Conservation (phyloP, 345 rosid species). For the Eucalyptus marginata region DNA sequence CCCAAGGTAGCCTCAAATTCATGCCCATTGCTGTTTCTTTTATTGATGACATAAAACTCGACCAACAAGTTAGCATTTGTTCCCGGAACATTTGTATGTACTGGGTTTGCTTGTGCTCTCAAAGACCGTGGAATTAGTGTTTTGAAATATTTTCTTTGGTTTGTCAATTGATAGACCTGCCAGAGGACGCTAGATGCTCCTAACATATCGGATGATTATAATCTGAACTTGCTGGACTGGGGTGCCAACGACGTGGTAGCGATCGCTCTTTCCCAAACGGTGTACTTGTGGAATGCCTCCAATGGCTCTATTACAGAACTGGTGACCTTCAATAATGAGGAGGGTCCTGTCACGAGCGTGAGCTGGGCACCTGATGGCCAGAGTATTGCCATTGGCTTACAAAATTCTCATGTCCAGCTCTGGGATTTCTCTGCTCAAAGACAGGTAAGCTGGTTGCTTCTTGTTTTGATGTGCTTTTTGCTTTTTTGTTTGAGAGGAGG, state of each 20-base stretch:
- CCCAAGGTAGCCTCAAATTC: slow-evolving; percentile 17
- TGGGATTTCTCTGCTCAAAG: slow-evolving; percentile 24
- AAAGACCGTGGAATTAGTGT: not conserved
- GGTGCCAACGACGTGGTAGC: slow-evolving; percentile 32
- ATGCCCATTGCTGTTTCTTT: not conserved
- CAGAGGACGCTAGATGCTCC: slow-evolving; percentile 48
- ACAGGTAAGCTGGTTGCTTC: not conserved
- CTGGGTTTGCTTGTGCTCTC: not conserved
- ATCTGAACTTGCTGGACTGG: slow-evolving; percentile 40
- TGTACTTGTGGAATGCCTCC: slow-evolving; percentile 43
- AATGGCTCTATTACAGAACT: slow-evolving; percentile 34
- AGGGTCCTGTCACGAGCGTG: slow-evolving; percentile 42
- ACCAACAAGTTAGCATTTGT: not conserved
- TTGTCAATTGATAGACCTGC: slow-evolving; percentile 12
- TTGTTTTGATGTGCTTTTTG: not conserved
- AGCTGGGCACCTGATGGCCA: slow-evolving; percentile 48
- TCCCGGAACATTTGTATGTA: not conserved
- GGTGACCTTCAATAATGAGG: slow-evolving; percentile 27
- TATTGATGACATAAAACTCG: not conserved
- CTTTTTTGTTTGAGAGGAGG: not conserved
- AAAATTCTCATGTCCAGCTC: slow-evolving; percentile 39
- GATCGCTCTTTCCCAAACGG: slow-evolving; percentile 19
- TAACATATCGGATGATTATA: slow-evolving; percentile 31
- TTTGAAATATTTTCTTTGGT: not conserved
- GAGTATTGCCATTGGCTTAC: slow-evolving; percentile 30